phyloP scores from a whole-genome alignment of 257 asterid species.

The Euphrasia confusa region DNA sequence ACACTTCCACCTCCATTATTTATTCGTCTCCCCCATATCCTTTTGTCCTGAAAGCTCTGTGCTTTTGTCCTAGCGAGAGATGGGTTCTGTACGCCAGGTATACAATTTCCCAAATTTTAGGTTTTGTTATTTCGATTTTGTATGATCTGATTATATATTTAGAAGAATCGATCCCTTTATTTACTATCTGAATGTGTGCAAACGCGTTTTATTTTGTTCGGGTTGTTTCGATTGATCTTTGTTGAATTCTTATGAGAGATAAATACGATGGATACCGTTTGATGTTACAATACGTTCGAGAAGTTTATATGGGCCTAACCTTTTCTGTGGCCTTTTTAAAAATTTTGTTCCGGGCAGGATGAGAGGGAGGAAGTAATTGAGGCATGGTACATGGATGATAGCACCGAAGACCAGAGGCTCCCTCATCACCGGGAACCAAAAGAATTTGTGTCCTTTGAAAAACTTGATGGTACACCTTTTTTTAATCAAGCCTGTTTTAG shows the following conservation, averaged over 20 bases:
- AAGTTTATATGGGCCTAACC: no score
- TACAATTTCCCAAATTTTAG: neutral
- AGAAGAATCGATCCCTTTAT: no score
- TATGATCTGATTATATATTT: neutral
- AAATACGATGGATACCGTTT: no score
- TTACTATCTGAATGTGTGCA: no score
- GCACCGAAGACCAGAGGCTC: slow-evolving; percentile 81
- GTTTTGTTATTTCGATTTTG: neutral
- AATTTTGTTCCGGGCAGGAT: slow-evolving; percentile 46
- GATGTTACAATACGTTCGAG: no score
- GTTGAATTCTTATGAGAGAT: no score
- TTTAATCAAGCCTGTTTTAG: neutral
- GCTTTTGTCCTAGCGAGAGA: neutral
- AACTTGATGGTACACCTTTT: slow-evolving; percentile 63
- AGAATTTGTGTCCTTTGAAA: slow-evolving; percentile 76
- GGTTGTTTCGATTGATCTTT: no score
- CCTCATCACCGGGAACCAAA: slow-evolving; percentile 86
- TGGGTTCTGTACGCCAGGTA: slow-evolving; percentile 2
- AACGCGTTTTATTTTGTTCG: no score
- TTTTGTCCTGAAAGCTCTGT: neutral
- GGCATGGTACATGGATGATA: slow-evolving; percentile 99
- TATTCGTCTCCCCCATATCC: no score
- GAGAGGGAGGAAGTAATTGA: slow-evolving; percentile 63
- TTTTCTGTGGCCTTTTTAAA: no score
- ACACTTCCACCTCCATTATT: neutral